Evolutionary conservation across 495 filamentous ascomycete genomes (phyloP).

Genomic region (Aspergillus kassunensis): DNA sequence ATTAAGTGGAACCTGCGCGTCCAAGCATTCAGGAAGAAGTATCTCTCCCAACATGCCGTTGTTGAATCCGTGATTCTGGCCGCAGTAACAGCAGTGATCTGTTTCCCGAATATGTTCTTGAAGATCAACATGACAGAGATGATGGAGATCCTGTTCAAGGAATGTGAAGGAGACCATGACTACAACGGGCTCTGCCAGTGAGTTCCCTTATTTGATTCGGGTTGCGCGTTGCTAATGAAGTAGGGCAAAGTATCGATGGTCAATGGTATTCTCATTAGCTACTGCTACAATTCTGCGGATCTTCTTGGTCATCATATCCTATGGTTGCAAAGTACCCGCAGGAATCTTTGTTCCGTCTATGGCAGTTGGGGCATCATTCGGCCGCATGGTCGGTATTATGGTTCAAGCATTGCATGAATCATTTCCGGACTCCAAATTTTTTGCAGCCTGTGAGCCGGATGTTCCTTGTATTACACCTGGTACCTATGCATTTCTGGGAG

Average conservation of each 20-base stretch:
- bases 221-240: constrained; percentile 20
- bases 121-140: constrained; percentile 98
- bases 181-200: constrained; percentile 89
- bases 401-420: constrained; percentile 86
- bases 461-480: constrained; percentile 96
- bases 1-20: constrained; percentile 97
- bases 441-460: constrained; percentile 81
- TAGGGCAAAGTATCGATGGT: constrained; percentile 61
- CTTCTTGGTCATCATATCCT: constrained; percentile 90
- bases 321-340: constrained; percentile 96
- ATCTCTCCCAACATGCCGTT: constrained; percentile 78
- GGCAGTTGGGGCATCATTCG: constrained; percentile 94
- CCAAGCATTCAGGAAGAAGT: constrained; percentile 93
- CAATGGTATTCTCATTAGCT: constrained; percentile 73
- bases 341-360: constrained; percentile 98
- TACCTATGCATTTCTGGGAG: constrained; percentile 92
- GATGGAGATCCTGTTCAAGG: constrained; percentile 95
- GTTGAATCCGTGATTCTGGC: constrained; percentile 86
- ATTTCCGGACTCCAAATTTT: constrained; percentile 76
- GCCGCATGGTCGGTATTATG: constrained; percentile 87
- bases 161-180: constrained; percentile 90
- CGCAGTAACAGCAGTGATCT: constrained; percentile 77
- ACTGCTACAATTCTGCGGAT: constrained; percentile 78
- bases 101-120: constrained; percentile 94
- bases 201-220: constrained; percentile 17